Conservation (phyloP, 192 early-diverging fungal species). For the Coemansia reversa region DNA sequence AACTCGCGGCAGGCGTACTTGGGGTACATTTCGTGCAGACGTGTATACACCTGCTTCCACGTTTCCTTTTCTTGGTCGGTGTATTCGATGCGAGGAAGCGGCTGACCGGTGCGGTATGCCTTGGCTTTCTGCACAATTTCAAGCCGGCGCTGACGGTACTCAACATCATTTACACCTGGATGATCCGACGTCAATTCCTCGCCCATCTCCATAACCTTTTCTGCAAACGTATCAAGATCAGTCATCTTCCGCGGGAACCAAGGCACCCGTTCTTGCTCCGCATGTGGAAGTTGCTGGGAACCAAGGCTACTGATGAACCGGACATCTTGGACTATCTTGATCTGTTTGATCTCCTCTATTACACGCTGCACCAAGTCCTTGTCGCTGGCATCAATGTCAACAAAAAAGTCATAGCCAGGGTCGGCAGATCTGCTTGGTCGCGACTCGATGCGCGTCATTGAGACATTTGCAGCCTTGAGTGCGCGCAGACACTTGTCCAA, state of each 20-base stretch:
- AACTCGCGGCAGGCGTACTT: constrained; percentile 92
- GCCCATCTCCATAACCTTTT: constrained; percentile 90
- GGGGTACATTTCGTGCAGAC: constrained; percentile 72
- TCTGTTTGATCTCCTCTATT: constrained; percentile 60
- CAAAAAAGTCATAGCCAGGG: constrained; percentile 90
- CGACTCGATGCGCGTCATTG: constrained; percentile 93
- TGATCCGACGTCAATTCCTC: constrained; percentile 88
- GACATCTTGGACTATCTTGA: constrained; percentile 68
- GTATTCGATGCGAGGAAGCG: constrained; percentile 81
- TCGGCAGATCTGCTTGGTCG: constrained; percentile 78
- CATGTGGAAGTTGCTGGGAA: background rate
- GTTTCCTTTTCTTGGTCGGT: constrained; percentile 75
- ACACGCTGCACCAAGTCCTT: constrained; percentile 62
- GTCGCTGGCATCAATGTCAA: constrained; percentile 78
- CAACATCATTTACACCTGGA: constrained; percentile 85
- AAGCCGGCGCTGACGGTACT: constrained; percentile 77
- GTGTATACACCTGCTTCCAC: constrained; percentile 80
- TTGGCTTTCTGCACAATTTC: constrained; percentile 86
- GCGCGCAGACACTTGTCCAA: constrained; percentile 79
- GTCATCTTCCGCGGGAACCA: constrained; percentile 95
- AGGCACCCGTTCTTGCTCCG: constrained; percentile 53
- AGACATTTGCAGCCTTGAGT: constrained; percentile 70
- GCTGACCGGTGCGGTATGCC: constrained; percentile 69
- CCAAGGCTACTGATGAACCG: constrained; percentile 33
- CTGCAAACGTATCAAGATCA: constrained; percentile 90